Percentiles rank a stretch among this genome's conserved stretches.
phyloP scores from a whole-genome alignment of 208 protist genomes.

The Crithidia expoeki region DNA sequence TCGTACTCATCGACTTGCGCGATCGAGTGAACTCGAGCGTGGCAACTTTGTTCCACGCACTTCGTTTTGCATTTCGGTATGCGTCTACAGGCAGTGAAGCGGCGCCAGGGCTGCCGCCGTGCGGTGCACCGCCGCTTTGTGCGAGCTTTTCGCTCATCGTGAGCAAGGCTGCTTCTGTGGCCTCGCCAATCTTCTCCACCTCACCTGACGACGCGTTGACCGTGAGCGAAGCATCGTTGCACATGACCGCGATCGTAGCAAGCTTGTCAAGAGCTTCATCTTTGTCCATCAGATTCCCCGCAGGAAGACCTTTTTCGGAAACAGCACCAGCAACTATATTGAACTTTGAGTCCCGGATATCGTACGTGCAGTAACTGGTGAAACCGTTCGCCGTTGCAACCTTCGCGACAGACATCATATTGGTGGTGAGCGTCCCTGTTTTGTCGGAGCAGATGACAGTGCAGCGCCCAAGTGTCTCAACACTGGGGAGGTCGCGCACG shows the following conservation, averaged over 20 bases:
- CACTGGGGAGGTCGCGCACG: slow-evolving; percentile 94
- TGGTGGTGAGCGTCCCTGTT: slow-evolving; percentile 99
- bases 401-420: slow-evolving; percentile 96
- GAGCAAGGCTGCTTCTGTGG: slow-evolving; percentile 91
- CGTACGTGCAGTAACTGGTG: slow-evolving; percentile 34
- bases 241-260: slow-evolving; percentile 62
- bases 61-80: slow-evolving; percentile 31
- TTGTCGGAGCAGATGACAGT: slow-evolving; percentile 99
- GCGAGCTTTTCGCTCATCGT: slow-evolving; percentile 93
- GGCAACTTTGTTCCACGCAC: slow-evolving; percentile 56
- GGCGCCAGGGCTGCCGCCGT: too few relatives aligned
- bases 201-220: slow-evolving; percentile 15
- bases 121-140: slow-evolving; percentile 10
- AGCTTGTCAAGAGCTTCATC: slow-evolving; percentile 69
- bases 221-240: slow-evolving; percentile 81
- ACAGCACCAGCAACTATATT: slow-evolving; percentile 50
- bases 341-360: slow-evolving; percentile 58
- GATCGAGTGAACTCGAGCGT: slow-evolving; percentile 96
- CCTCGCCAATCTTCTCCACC: slow-evolving; percentile 85
- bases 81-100: slow-evolving; percentile 29
- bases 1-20: slow-evolving; percentile 96
- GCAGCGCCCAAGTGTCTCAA: slow-evolving; percentile 98
- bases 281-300: slow-evolving; percentile 21
- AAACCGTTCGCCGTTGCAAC: slow-evolving; percentile 47
- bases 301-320: slow-evolving; percentile 4